phyloP scores from a whole-genome alignment of 2,329 filamentous ascomycete species.

The Acarospora socialis region DNA sequence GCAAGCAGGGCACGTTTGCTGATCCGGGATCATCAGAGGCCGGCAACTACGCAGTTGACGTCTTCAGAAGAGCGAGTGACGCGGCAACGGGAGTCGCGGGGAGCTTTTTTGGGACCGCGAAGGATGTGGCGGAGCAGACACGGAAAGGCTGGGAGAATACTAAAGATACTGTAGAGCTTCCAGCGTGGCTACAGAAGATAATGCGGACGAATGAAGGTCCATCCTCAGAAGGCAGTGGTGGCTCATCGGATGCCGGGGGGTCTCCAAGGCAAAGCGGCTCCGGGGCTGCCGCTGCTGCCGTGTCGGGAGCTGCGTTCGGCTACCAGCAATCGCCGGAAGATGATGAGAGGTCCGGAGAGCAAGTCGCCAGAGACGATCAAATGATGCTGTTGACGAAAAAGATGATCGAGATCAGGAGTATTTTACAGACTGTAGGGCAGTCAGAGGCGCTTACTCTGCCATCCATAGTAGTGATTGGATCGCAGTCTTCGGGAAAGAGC shows the following conservation, averaged over 20 bases:
- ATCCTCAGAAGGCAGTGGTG: constrained; percentile 33
- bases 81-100: constrained; percentile 55
- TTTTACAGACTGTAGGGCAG: constrained; percentile 83
- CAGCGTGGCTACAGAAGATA: constrained; percentile 68
- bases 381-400: constrained; percentile 99
- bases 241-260: constrained; percentile 20
- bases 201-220: constrained; percentile 45
- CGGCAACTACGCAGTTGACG: constrained; percentile 60
- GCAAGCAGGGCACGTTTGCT: constrained; percentile 26
- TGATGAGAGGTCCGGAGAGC: constrained; percentile 46
- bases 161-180: constrained; percentile 53
- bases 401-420: constrained; percentile 96
- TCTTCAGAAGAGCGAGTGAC: constrained; percentile 61
- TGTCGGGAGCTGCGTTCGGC: constrained; percentile 64
- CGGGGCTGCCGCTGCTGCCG: constrained; percentile 45
- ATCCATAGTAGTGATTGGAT: constrained; percentile 98
- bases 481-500: constrained; percentile 95
- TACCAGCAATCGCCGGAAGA: constrained; percentile 54
- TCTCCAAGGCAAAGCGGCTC: constrained; percentile 41
- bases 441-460: constrained; percentile 76
- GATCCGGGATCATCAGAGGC: constrained; percentile 45
- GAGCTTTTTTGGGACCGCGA: constrained; percentile 55
- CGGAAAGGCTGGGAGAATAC: constrained; percentile 69
- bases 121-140: constrained; percentile 65
- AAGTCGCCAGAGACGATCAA: constrained; percentile 76